Base-by-base conservation (phyloP, 1,284 basidiomycete species). In the Melampsora occidentalis region DNA sequence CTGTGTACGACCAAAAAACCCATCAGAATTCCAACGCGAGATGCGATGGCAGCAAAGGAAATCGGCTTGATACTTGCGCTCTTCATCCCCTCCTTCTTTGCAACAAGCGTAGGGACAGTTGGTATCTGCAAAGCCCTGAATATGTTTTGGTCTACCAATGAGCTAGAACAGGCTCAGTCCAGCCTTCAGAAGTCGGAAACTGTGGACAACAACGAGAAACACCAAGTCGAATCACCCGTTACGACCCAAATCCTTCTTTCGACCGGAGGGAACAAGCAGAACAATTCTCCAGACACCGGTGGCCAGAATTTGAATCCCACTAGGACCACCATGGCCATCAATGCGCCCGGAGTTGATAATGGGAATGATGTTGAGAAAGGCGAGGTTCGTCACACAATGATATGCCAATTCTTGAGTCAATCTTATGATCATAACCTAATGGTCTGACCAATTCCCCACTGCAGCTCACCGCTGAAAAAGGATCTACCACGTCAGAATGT, bases 31-130 rank as follows among this genome's bases (percentile, higher is more conserved):
- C 75, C 75, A 31, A 66, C 62, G 5, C 49, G 68, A 39, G 75
- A 76, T 53, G 48, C 51, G 6, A 69, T 76, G 57, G 67, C 57
- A 9, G 68, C 31, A 14, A 70, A 69, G 25, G 75, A 76, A 39
- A 70, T 76, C 20, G 75, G 75, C 6, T 42, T 76, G 25, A 69
- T 76, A 16, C 42, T 53, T 6, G 75, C 75, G 2, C 62, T 69
- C 22, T 76, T 76, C 22, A 25, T 76, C 10, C 75, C 75, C 5
- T 48, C 57, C 35, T 70, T 76, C 18, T 14, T 76, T 2, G 35
- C 63, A 28, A 70, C 68, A 10, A 70, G 75, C 66, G 49, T 70
- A 10, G 75, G 61, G 12, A 76, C 75, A 33, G 68, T 76, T 35
- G 28, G 39, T 20, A 59, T 76, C 5, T 65, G 65, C 18, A 76